phyloP scores from a whole-genome alignment of 108 stramenopile genomes.

The Cyclotella kingstonii region DNA sequence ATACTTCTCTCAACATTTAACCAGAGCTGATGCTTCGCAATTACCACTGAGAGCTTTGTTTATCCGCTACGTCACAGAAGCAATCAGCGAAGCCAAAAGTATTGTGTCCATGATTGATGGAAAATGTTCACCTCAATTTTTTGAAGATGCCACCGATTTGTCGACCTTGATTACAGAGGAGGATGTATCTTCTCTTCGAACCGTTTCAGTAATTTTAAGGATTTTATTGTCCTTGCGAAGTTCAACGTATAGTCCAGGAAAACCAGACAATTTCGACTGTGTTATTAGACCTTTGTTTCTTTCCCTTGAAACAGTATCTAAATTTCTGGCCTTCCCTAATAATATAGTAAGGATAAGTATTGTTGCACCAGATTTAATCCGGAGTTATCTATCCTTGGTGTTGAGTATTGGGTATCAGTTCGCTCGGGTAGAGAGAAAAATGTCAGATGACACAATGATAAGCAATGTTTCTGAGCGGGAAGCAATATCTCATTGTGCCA shows the following conservation, averaged over 20 bases:
- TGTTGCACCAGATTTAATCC: constrained; percentile 16
- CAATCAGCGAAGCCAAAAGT: constrained; percentile 4
- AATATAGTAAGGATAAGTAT: constrained; percentile 7
- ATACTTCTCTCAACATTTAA: background rate
- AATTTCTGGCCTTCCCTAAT: constrained; percentile 10
- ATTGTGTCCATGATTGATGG: constrained; percentile 5
- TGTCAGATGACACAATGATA: background rate
- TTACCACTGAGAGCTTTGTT: constrained; percentile 17
- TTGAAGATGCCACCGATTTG: constrained; percentile 2
- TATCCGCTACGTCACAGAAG: constrained; percentile 12
- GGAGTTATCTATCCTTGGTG: background rate
- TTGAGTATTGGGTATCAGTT: constrained; percentile 29
- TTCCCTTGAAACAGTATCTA: constrained; percentile 18
- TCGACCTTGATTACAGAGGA: constrained; percentile 12
- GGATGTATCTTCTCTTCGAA: constrained; percentile 12
- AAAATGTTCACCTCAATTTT: background rate
- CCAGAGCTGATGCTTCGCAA: background rate
- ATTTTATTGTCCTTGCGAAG: constrained; percentile 20
- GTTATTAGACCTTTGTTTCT: constrained; percentile 11
- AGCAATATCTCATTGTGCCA: constrained; percentile 29
- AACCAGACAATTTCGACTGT: too few relatives aligned
- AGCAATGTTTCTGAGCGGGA: constrained; percentile 14
- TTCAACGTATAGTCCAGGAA: background rate
- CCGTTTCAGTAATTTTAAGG: constrained; percentile 23
- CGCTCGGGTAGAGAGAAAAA: constrained; percentile 1